Evolutionary conservation across 2,329 filamentous ascomycete genomes (phyloP), one percentile per base, ranked within the genome.

Genomic region (Tolypocladium endophyticum): DNA sequence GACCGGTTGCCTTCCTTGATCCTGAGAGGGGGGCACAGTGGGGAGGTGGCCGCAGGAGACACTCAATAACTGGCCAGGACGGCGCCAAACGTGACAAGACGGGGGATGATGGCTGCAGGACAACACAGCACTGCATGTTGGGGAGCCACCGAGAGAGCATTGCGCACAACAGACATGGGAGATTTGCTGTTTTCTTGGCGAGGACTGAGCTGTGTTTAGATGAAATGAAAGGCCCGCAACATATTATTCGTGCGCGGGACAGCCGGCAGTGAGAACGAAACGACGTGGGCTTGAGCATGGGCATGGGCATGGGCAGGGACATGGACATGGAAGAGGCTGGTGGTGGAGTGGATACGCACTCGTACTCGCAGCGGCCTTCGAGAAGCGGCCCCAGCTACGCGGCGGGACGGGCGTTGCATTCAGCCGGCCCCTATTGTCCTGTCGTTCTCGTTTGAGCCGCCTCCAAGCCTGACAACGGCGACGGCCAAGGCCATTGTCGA

Each of bases 51-150:
- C 69, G 71, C 70, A 68, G 64, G 65, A 65, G 66, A 69, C 68
- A 64, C 62, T 64, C 61, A 60, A 80, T 81, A 73, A 76, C 62
- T 67, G 66, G 60, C 61, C 61, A 63, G 64, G 63, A 68, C 61
- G 67, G 63, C 65, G 63, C 56, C 60, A 63, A 61, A 67, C 67
- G 70, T 70, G 68, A 69, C 68, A 71, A 73, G 67, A 71, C 67
- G 70, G 75, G 70, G 71, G 72, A 72, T 73, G 61, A 73, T 72
- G 72, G 72, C 71, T 78, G 77, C 74, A 75, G 69, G 69, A 74
- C 75, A 77, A 72, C 75, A 67, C 74, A 77, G 71, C 74, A 71
- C 62, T 76, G 75, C 75, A 76, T 70, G 61, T 18, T 47, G 36
- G 59, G 41, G 57, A 28, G 23, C 56, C 53, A 25, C 45, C 30